Base-by-base conservation (phyloP, 371 early-diverging fungal species). In the Hamiltosporidium magnivora region DNA sequence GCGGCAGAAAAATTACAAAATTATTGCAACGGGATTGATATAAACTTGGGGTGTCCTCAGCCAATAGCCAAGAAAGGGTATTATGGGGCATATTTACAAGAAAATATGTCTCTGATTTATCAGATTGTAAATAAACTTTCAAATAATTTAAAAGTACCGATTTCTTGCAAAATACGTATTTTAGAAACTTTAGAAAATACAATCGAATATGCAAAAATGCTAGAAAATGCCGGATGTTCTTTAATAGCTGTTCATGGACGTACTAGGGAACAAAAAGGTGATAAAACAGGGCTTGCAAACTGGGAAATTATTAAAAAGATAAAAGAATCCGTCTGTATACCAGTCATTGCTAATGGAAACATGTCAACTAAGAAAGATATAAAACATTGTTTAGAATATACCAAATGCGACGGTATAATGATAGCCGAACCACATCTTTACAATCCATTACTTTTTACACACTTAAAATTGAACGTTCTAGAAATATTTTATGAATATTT, bases 21-120 rank as follows among this genome's bases (percentile, higher is more conserved):
- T 62, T 80, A 88, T 58, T 91, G 92, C 67, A 92, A 92, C 72
- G 96, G 93, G 25, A 89, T 98, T 3, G 97, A 96, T 80, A 78
- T 96, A 44, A 97, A 96, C 66, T 84, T 97, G 12, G 97, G 99
- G 3, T 98, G 98, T 75, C 98, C 98, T 3, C 87, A 96, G 78
- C 86, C 86, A 54, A 96, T 97, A 71, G 98, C 97, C 11, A 85
- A 85, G 60, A 81, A 87, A 58, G 97, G 98, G 9, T 85, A 86
- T 75, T 96, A 98, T 77, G 98, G 98, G 0, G 86, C 95, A 6
- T 97, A 84, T 71, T 79, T 97, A 71, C 88, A 90, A 86, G 78
- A 83, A 41, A 93, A 96, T 49, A 70, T 54, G 94, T 87, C 89
- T 0, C 74, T 92, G 67, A 86, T 94, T 64, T 84, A 83, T 42